phyloP scores from a whole-genome alignment of 345 rosid genomes.

The Eucalyptus guilfoylei region DNA sequence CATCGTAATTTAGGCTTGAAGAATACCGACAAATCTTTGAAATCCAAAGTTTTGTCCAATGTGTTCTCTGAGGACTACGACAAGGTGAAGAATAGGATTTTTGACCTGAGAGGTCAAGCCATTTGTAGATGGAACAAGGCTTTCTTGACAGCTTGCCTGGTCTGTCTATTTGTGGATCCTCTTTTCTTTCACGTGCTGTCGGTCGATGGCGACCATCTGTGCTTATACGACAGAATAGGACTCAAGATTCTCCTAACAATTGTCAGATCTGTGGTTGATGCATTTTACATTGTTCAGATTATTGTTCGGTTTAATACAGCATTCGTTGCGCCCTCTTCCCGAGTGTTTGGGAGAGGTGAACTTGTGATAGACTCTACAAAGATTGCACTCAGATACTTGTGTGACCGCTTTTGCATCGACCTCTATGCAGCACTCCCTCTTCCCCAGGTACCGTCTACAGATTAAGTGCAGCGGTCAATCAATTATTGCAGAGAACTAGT shows the following conservation, averaged over 20 bases:
- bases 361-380: neutral
- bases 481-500: neutral
- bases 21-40: neutral
- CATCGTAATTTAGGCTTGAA: neutral
- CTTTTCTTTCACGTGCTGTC: neutral
- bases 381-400: neutral
- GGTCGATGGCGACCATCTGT: neutral
- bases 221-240: neutral
- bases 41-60: neutral
- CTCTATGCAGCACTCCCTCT: neutral
- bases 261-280: neutral
- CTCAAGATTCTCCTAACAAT: neutral
- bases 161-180: neutral
- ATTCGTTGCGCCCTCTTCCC: neutral
- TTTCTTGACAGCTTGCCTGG: neutral
- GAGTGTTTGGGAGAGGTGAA: neutral
- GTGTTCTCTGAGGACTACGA: slow-evolving; percentile 2
- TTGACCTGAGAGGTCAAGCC: neutral
- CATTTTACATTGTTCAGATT: neutral
- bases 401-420: neutral
- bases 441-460: neutral
- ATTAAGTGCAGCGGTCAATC: neutral
- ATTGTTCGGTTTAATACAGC: neutral
- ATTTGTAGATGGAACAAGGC: neutral
- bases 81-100: neutral